Percentiles rank a stretch among this genome's conserved stretches.
Evolutionary conservation across 257 asterid species (phyloP).

Genomic region (Salvia rosmarinus): DNA sequence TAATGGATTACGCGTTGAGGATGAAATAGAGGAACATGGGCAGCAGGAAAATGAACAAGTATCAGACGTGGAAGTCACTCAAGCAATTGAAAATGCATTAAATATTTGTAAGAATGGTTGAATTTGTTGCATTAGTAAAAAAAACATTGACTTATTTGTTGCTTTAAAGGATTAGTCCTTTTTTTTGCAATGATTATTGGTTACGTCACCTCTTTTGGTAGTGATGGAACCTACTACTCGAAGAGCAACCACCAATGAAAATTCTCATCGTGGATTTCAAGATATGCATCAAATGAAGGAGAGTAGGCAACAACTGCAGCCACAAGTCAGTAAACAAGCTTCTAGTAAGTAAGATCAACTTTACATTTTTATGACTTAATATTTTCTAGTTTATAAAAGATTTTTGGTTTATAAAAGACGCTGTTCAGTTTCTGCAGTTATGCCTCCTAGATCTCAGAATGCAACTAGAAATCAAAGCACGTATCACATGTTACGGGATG

Average conservation of each 20-base stretch:
- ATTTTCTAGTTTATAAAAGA: neutral
- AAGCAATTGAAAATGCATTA: conserved; percentile 21
- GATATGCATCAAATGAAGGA: conserved; percentile 2
- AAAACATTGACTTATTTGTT: neutral
- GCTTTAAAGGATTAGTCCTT: neutral
- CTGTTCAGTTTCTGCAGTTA: conserved; percentile 13
- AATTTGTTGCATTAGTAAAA: neutral
- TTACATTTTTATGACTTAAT: neutral
- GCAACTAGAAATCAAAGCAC: neutral
- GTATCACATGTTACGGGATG: neutral
- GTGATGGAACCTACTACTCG: conserved; percentile 7
- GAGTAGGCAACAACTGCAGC: conserved; percentile 13
- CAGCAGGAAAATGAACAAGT: neutral
- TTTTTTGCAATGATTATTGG: neutral
- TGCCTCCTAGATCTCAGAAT: conserved; percentile 17
- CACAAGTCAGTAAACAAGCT: conserved; percentile 4
- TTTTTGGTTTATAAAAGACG: neutral
- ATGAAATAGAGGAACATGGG: conserved; percentile 8
- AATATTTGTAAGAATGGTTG: conserved; percentile 7
- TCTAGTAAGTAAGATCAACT: conserved; percentile 7
- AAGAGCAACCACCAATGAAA: conserved; percentile 11
- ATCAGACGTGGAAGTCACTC: conserved; percentile 16
- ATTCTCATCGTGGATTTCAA: conserved; percentile 5
- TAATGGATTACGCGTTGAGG: conserved; percentile 13
- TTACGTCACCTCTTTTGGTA: neutral